phyloP scores from a whole-genome alignment of 2,329 filamentous ascomycete species.

The Aspergillus piperis region DNA sequence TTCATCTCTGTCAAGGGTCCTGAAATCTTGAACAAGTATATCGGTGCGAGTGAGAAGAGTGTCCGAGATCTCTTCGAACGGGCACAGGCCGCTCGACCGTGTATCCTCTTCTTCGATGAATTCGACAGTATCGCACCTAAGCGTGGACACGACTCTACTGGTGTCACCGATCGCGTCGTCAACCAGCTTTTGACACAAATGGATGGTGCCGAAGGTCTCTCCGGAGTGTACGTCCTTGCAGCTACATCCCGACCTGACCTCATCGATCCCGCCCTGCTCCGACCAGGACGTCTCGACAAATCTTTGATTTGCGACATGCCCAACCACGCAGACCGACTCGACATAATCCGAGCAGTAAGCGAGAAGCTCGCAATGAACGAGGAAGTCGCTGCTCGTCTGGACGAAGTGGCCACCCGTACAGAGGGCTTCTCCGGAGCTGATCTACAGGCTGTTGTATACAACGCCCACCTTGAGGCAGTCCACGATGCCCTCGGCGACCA shows the following conservation, averaged over 20 bases:
- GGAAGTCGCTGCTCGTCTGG: conserved; percentile 64
- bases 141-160: conserved; percentile 92
- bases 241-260: conserved; percentile 91
- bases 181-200: conserved; percentile 98
- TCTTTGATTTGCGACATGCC: conserved; percentile 90
- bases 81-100: conserved; percentile 83
- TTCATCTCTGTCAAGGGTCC: conserved; percentile 98
- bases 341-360: conserved; percentile 84
- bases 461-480: conserved; percentile 94
- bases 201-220: conserved; percentile 95
- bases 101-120: conserved; percentile 97
- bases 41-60: conserved; percentile 93
- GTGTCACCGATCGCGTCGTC: conserved; percentile 97
- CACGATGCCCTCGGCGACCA: conserved; percentile 78
- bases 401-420: conserved; percentile 75
- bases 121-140: conserved; percentile 98
- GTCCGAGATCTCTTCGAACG: conserved; percentile 94
- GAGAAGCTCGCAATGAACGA: conserved; percentile 74
- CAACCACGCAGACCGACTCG: conserved; percentile 72
- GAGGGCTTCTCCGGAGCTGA: conserved; percentile 94
- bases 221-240: conserved; percentile 92
- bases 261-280: conserved; percentile 88
- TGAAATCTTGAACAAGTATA: conserved; percentile 98
- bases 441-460: conserved; percentile 91
- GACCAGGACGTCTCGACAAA: conserved; percentile 92